phyloP scores from a whole-genome alignment of 306 rosid species.

The Ceratonia siliqua region DNA sequence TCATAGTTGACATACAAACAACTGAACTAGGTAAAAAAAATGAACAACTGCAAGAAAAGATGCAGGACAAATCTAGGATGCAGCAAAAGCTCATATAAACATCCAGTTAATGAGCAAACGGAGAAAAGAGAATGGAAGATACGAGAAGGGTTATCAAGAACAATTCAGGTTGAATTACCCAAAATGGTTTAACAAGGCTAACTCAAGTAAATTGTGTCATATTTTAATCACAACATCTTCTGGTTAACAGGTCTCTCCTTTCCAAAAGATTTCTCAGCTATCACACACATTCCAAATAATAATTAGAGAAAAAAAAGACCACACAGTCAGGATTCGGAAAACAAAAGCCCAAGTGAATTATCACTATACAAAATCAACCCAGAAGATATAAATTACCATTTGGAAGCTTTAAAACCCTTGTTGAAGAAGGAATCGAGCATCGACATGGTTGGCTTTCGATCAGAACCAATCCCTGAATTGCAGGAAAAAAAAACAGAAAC shows the following conservation, averaged over 20 bases:
- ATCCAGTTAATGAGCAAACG: neutral
- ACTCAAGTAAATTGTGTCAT: neutral
- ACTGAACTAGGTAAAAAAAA: neutral
- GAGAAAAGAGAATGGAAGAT: neutral
- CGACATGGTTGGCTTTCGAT: slow-evolving; percentile 55
- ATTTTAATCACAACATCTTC: neutral
- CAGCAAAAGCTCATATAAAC: neutral
- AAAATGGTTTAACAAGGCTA: slow-evolving; percentile 5
- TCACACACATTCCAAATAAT: neutral
- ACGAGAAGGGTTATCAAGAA: neutral
- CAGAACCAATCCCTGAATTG: slow-evolving; percentile 37
- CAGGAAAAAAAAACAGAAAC: slow-evolving; percentile 13
- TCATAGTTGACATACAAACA: neutral
- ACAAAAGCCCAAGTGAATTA: neutral
- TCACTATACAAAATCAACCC: neutral
- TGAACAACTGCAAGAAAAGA: neutral
- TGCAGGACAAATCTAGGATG: neutral
- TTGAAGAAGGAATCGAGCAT: slow-evolving; percentile 88
- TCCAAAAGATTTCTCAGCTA: neutral
- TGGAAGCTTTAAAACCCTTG: slow-evolving; percentile 86
- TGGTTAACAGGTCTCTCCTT: neutral
- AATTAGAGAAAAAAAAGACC: neutral
- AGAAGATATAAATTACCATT: slow-evolving; percentile 56
- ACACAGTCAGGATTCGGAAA: neutral
- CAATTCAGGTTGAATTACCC: neutral